phyloP scores from a whole-genome alignment of 371 early-diverging fungal genomes.

The Circinella umbellata region DNA sequence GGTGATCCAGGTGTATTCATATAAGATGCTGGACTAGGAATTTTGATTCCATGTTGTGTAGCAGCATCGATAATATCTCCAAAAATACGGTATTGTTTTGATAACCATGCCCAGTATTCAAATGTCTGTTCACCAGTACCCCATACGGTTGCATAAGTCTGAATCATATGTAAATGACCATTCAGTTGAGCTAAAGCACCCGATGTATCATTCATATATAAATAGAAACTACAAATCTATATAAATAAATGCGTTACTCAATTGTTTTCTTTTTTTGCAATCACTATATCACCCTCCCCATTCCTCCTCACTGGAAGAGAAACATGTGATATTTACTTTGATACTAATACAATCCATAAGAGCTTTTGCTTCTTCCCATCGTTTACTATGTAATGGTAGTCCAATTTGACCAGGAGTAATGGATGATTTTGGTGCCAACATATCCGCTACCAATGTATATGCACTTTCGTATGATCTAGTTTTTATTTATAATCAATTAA shows the following conservation, averaged over 20 bases:
- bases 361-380: slow-evolving; percentile 68
- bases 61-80: slow-evolving; percentile 80
- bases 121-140: slow-evolving; percentile 69
- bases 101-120: slow-evolving; percentile 87
- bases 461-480: slow-evolving; percentile 70
- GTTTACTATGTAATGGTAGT: slow-evolving; percentile 50
- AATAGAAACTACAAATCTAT: slow-evolving; percentile 74
- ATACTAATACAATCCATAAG: slow-evolving; percentile 77
- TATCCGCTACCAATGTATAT: slow-evolving; percentile 67
- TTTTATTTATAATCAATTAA: slow-evolving; percentile 21
- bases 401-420: slow-evolving; percentile 51
- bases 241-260: no score
- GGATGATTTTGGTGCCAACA: slow-evolving; percentile 60
- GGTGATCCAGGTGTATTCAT: slow-evolving; percentile 20
- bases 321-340: slow-evolving; percentile 51
- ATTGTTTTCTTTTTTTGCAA: neutral
- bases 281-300: neutral
- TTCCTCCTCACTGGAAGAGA: neutral
- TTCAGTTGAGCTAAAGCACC: slow-evolving; percentile 73
- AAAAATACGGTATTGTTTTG: slow-evolving; percentile 79
- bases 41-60: slow-evolving; percentile 66
- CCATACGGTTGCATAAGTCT: slow-evolving; percentile 57
- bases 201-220: slow-evolving; percentile 70
- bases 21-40: slow-evolving; percentile 63
- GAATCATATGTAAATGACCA: slow-evolving; percentile 70